Evolutionary conservation across 2,329 filamentous ascomycete species (phyloP).

Genomic region (Fusarium pseudonygamai): DNA sequence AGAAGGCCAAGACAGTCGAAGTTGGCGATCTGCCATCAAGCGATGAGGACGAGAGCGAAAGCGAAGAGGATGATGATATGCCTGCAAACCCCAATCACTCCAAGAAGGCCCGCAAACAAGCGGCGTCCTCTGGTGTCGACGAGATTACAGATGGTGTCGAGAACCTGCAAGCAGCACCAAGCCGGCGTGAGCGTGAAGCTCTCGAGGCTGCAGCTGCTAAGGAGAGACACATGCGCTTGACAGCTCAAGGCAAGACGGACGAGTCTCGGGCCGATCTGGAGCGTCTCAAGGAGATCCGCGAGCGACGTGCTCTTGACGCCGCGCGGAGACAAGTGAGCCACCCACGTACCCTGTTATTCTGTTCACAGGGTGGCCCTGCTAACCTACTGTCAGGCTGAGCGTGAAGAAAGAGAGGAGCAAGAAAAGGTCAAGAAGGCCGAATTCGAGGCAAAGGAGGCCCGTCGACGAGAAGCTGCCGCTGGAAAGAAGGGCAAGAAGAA

Average conservation of each 20-base stretch:
- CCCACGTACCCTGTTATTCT: too few species aligned
- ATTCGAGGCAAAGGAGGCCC: constrained; percentile 63
- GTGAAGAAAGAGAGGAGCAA: constrained; percentile 64
- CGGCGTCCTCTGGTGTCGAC: constrained; percentile 55
- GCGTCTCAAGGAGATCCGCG: constrained; percentile 80
- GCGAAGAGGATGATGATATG: constrained; percentile 69
- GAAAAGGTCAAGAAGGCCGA: constrained; percentile 60
- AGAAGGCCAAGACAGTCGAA: constrained; percentile 75
- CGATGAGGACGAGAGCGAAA: constrained; percentile 71
- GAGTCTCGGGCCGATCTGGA: constrained; percentile 91
- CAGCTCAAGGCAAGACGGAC: constrained; percentile 95
- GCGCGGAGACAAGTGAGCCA: constrained; percentile 77
- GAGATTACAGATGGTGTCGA: constrained; percentile 65
- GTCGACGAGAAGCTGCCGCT: constrained; percentile 62
- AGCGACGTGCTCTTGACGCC: constrained; percentile 86
- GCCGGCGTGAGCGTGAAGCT: constrained; percentile 72
- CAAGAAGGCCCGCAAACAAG: constrained; percentile 73
- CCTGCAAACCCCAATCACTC: constrained; percentile 94
- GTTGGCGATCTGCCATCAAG: constrained; percentile 87
- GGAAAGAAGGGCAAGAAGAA: constrained; percentile 61
- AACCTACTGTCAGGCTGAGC: constrained; percentile 60
- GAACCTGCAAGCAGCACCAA: constrained; percentile 59
- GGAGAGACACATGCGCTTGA: constrained; percentile 90
- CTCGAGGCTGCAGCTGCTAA: constrained; percentile 87
- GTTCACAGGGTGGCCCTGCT: constrained; percentile 16